Percentiles rank a stretch among this genome's conserved stretches.
phyloP scores from a whole-genome alignment of 1,284 basidiomycete species.

The Apiotrichum montevideense region DNA sequence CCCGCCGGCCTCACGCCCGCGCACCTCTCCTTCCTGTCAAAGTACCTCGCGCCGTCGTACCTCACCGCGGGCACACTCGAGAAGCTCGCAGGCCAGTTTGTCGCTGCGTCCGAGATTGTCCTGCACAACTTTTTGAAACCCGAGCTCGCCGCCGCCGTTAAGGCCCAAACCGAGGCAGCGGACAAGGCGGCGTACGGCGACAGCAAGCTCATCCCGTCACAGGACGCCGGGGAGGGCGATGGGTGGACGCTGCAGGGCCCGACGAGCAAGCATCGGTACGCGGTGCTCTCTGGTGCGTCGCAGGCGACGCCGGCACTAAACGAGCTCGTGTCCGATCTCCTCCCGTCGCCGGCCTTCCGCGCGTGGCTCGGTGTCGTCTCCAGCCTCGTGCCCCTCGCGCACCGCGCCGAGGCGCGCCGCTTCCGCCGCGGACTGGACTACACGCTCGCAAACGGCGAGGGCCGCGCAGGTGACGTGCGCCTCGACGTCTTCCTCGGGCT shows the following conservation, averaged over 20 bases:
- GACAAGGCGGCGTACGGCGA: constrained; percentile 58
- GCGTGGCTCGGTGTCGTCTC: constrained; percentile 81
- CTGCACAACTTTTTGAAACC: constrained; percentile 76
- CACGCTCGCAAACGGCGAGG: constrained; percentile 85
- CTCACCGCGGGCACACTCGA: constrained; percentile 74
- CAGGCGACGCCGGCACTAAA: constrained; percentile 52
- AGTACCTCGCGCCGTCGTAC: constrained; percentile 87
- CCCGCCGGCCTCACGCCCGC: constrained; percentile 56
- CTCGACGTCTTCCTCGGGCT: constrained; percentile 86
- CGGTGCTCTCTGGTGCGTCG: constrained; percentile 51
- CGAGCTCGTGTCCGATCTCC: constrained; percentile 58
- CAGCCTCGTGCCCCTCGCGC: constrained; percentile 65
- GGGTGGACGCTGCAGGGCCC: constrained; percentile 77
- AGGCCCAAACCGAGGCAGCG: constrained; percentile 57
- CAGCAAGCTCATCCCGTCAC: constrained; percentile 55
- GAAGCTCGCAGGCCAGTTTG: constrained; percentile 73
- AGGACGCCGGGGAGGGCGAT: constrained; percentile 51
- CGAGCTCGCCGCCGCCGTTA: constrained; percentile 62
- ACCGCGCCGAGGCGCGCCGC: constrained; percentile 70
- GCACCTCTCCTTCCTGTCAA: constrained; percentile 63
- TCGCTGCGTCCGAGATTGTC: constrained; percentile 81
- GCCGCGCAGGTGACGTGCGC: constrained; percentile 60
- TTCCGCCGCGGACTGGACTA: constrained; percentile 94
- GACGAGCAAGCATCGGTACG: constrained; percentile 90
- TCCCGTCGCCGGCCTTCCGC: constrained; percentile 79